A percentile compares a stretch with the other conserved stretches of the same genome.
Conservation (phyloP, 148 eudicot genomes). For the Nyssa sinensis region DNA sequence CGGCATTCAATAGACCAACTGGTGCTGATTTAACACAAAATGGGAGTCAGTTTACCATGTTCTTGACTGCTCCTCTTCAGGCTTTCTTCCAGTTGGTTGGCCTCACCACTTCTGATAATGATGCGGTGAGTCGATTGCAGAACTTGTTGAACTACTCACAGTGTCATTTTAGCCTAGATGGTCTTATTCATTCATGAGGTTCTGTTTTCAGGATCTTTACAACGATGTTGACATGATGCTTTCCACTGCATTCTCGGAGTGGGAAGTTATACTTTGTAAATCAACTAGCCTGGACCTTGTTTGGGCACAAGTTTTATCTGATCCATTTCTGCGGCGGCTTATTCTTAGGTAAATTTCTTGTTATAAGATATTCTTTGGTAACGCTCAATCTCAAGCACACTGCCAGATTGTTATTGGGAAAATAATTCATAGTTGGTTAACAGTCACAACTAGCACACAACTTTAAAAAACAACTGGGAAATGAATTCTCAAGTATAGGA, state of each 20-base stretch:
- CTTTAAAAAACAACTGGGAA: not conserved
- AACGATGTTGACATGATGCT: constrained; percentile 70
- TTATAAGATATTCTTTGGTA: not conserved
- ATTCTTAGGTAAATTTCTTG: constrained; percentile 65
- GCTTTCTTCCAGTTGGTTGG: constrained; percentile 93
- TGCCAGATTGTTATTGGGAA: not conserved
- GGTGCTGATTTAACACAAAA: constrained; percentile 38
- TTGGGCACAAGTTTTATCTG: constrained; percentile 93
- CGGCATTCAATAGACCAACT: constrained; percentile 57
- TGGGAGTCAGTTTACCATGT: constrained; percentile 91
- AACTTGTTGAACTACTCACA: not conserved
- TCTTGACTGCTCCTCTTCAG: constrained; percentile 84
- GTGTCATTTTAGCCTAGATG: not conserved
- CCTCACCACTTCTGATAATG: constrained; percentile 42
- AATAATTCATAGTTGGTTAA: not conserved
- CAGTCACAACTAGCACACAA: not conserved
- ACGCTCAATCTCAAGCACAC: not conserved
- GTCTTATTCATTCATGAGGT: constrained; percentile 4
- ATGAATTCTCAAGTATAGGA: not conserved
- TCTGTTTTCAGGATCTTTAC: constrained; percentile 54
- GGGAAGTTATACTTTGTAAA: constrained; percentile 90
- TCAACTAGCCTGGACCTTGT: constrained; percentile 68
- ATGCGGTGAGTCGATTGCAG: constrained; percentile 41
- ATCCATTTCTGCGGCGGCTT: constrained; percentile 87
- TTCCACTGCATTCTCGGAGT: constrained; percentile 65